A percentile compares a stretch with the other conserved stretches of the same genome.
These are phyloP conservation scores for Penicillium subrubescens DNA, from an alignment of 495 filamentous ascomycete genomes.

Conservation along the genomic window DNA sequence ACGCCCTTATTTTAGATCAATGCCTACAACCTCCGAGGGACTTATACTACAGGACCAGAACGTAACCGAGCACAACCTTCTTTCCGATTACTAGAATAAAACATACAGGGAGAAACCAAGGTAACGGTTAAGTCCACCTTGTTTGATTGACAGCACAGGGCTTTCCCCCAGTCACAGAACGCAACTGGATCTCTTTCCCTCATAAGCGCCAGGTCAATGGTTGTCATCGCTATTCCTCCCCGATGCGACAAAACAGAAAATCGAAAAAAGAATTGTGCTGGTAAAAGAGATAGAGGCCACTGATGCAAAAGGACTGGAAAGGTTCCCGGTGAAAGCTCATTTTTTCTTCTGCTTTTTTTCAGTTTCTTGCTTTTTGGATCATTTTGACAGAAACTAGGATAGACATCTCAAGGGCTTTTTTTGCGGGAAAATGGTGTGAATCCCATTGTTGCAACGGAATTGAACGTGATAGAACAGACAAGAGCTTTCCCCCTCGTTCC, in stretches of 20 bases:
- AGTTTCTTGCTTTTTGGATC: constrained; percentile 38
- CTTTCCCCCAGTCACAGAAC: constrained; percentile 75
- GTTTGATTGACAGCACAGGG: constrained; percentile 75
- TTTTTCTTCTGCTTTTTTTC: constrained; percentile 46
- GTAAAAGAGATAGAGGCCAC: constrained; percentile 24
- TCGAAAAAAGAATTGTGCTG: constrained; percentile 27
- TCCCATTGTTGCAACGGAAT: constrained; percentile 30
- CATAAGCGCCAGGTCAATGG: constrained; percentile 77
- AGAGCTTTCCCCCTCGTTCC: constrained; percentile 25
- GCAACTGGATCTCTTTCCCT: constrained; percentile 92
- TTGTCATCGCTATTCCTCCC: constrained; percentile 51
- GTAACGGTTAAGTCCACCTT: constrained; percentile 65
- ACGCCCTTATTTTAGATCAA: neutral
- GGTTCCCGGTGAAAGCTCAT: constrained; percentile 36
- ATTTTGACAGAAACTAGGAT: constrained; percentile 50
- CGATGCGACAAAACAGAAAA: constrained; percentile 36
- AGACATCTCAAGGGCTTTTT: constrained; percentile 49
- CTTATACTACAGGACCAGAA: constrained; percentile 15
- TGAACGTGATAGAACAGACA: constrained; percentile 31
- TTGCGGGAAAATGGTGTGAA: constrained; percentile 24
- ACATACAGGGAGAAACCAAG: constrained; percentile 56
- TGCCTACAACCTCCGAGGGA: neutral
- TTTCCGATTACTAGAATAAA: constrained; percentile 46
- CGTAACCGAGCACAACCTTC: constrained; percentile 38
- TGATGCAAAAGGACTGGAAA: constrained; percentile 37